Conservation (phyloP, 139 green algal genomes). For the Closterium sp. region DNA sequence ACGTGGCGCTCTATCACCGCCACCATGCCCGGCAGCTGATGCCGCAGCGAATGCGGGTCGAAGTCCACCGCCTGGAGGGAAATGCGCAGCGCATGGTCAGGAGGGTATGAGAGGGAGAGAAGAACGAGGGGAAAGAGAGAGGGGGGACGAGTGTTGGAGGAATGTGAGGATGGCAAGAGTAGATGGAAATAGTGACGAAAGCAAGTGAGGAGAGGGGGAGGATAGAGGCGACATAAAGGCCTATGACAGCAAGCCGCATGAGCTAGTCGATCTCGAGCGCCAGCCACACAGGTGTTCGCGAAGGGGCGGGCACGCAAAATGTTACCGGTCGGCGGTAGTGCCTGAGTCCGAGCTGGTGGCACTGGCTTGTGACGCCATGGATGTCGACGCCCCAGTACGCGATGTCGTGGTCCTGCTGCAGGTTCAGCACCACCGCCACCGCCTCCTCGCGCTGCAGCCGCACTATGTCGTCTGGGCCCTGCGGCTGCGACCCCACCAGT, state of each 20-base stretch:
- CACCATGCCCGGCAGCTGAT: constrained; percentile 43
- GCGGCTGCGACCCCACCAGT: constrained; percentile 54
- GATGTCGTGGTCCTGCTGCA: constrained; percentile 58
- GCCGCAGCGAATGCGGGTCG: constrained; percentile 43
- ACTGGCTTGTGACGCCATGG: constrained; percentile 2
- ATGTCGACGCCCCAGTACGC: constrained; percentile 55
- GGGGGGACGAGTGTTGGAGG: too few species aligned
- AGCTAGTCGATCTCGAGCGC: neutral
- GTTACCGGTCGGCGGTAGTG: constrained; percentile 34
- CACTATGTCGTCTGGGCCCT: constrained; percentile 42
- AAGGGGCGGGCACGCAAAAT: neutral
- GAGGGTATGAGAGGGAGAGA: neutral
- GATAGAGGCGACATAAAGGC: too few species aligned
- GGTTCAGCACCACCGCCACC: constrained; percentile 49
- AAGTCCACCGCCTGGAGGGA: constrained; percentile 49
- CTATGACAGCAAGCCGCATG: neutral
- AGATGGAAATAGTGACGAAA: neutral
- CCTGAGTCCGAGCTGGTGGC: constrained; percentile 3
- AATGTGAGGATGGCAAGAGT: too few species aligned
- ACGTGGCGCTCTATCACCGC: constrained; percentile 35
- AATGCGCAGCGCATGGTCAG: neutral
- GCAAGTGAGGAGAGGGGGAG: neutral
- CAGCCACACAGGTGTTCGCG: neutral
- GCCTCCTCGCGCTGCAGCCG: constrained; percentile 37
- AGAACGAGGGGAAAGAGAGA: neutral